Percentiles rank a stretch among this genome's conserved stretches.
These are phyloP conservation scores for Phytophthora nicotianae DNA, from an alignment of 352 stramenopile species.

Conservation along the genomic window DNA sequence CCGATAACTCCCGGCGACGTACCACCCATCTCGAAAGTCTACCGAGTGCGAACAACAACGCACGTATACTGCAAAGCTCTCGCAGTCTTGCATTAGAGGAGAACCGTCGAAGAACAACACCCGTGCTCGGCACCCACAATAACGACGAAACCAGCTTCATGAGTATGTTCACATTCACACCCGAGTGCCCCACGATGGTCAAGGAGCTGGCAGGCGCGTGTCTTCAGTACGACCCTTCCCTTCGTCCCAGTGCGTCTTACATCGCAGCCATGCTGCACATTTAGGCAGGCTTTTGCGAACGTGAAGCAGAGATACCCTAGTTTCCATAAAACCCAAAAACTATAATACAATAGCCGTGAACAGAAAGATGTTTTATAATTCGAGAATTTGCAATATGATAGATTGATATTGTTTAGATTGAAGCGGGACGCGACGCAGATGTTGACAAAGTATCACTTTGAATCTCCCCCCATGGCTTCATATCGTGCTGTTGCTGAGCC, in stretches of 20 bases:
- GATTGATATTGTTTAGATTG: conserved; percentile 4
- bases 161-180: conserved; percentile 73
- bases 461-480: conserved; percentile 16
- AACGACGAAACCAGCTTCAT: conserved; percentile 48
- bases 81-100: conserved; percentile 31
- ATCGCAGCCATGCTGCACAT: conserved; percentile 74
- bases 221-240: conserved; percentile 70
- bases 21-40: conserved; percentile 39
- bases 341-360: conserved; percentile 38
- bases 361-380: conserved; percentile 3
- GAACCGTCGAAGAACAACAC: conserved; percentile 39
- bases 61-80: conserved; percentile 26
- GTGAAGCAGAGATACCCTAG: conserved; percentile 15
- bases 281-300: conserved; percentile 19
- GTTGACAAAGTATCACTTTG: conserved; percentile 6
- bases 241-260: conserved; percentile 75
- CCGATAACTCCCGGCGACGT: conserved; percentile 31
- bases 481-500: background rate
- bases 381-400: background rate
- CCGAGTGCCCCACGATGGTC: conserved; percentile 61
- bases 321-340: conserved; percentile 30
- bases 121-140: conserved; percentile 26
- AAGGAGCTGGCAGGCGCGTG: conserved; percentile 65
- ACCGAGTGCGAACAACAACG: conserved; percentile 25
- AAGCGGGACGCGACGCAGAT: conserved; percentile 5